Conservation (phyloP, 73 alveolate species). For the Stentor coeruleus region DNA sequence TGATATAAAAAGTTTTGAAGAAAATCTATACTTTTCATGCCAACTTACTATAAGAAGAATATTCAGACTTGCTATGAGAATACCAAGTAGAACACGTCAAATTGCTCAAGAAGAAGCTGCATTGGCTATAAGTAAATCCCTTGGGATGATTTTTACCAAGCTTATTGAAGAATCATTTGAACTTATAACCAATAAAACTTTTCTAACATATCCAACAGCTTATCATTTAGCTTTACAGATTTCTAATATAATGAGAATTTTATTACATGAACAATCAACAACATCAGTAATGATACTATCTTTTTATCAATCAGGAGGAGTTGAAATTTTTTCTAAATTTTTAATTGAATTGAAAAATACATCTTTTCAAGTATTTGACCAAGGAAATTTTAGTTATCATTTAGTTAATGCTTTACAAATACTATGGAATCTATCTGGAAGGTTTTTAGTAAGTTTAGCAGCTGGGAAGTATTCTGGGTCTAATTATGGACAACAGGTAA, state of each 20-base stretch:
- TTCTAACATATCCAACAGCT: neutral
- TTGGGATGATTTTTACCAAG: neutral
- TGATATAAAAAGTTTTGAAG: neutral
- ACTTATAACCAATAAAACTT: neutral
- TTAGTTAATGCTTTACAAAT: conserved; percentile 1
- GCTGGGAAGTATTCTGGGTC: neutral
- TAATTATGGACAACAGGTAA: neutral
- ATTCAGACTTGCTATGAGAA: conserved; percentile 7
- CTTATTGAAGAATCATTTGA: neutral
- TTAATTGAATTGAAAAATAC: neutral
- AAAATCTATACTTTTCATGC: conserved; percentile 1
- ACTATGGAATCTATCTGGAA: conserved; percentile 18
- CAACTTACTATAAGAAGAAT: conserved; percentile 15
- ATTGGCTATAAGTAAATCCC: neutral
- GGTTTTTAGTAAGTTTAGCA: neutral
- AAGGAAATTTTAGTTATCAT: neutral
- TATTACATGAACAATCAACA: conserved; percentile 7
- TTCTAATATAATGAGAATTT: neutral
- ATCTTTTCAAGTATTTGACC: neutral
- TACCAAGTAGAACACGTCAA: neutral
- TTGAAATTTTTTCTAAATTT: conserved; percentile 1
- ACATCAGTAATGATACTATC: neutral
- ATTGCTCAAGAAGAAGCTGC: neutral
- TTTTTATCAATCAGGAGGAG: conserved; percentile 16
- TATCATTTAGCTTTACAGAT: neutral